Evolutionary conservation across 139 green algal genomes (phyloP), one percentile per base, ranked within the genome.

Genomic region (Diplosphaera chodatii): DNA sequence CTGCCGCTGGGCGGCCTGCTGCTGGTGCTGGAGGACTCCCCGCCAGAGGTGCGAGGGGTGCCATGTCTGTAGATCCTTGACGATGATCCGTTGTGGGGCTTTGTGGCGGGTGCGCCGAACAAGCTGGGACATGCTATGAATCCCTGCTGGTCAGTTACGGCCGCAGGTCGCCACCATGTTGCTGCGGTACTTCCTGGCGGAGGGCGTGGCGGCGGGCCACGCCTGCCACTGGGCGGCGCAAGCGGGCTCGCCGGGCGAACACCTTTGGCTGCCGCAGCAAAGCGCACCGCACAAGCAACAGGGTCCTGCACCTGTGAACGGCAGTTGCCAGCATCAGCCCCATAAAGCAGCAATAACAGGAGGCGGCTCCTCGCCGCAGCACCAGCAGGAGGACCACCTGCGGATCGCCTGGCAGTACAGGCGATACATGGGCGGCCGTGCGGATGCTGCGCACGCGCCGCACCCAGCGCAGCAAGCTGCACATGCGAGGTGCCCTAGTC

Each of bases 391-490:
- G 37, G 63, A 48, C 4, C 74, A 86, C 27, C 81, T 96, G 66
- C 80, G 83, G 2, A 96, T 96, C 28, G 90, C 90, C 4, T 96
- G 90, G 90, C 90, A 95, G 77, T 96, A 96, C 83, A 62, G 84
- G 20, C 87, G 89, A 64, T 95, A 95, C 79, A 87, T 95, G 23
- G 69, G 90, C 29, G 55, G 77, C 29, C 48, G 48, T 25, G 48
- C 18, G 3, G 18, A 59, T 25, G 48, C 48, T 18, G 48, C 48
- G 13, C 13, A 59, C 18, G 16, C 48, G 48, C 48, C 48, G 16
- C 48, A 59, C 8, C 8, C 48, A 3, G 16, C 48, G 16, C 13
- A 59, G 18, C 48, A 25, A 48, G 13, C 13, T 48, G 8, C 13
- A 13, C 37, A 48, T 48, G 37, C 37, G 37, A 48, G 8, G 37